Evolutionary conservation across 371 early-diverging fungal species (phyloP).

Genomic region (Amoeboradix gromovi): DNA sequence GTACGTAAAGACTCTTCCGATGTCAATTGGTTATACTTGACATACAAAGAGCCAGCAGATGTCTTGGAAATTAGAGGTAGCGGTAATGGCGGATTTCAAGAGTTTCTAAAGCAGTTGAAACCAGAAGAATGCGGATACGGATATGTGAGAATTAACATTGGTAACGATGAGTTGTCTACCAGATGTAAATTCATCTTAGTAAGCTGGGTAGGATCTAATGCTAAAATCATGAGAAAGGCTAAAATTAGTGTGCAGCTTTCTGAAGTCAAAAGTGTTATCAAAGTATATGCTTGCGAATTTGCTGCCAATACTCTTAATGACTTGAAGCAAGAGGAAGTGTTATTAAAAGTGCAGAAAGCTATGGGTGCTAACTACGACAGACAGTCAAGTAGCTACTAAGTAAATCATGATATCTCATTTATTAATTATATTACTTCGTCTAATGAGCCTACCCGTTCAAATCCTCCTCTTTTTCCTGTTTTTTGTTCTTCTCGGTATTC

Average conservation of each 20-base stretch:
- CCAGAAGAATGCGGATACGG: conserved; percentile 44
- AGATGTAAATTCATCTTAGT: conserved; percentile 37
- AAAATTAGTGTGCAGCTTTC: conserved; percentile 47
- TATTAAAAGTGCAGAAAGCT: conserved; percentile 25
- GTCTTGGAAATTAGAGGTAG: background rate
- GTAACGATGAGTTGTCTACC: conserved; percentile 11
- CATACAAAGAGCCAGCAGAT: background rate
- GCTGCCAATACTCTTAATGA: conserved; percentile 23
- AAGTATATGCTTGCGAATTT: conserved; percentile 38
- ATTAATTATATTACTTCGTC: no score
- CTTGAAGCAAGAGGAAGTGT: conserved; percentile 19
- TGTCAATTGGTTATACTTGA: background rate
- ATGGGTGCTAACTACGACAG: conserved; percentile 39
- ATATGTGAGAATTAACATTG: conserved; percentile 19
- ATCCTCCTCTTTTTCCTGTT: no score
- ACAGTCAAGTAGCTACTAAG: background rate
- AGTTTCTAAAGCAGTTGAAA: conserved; percentile 27
- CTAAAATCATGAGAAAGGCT: conserved; percentile 57
- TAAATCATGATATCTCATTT: no score
- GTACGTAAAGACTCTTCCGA: background rate
- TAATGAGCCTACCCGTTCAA: no score
- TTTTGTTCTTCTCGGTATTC: no score
- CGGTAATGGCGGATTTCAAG: conserved; percentile 34
- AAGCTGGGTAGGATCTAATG: conserved; percentile 44
- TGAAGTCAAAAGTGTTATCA: conserved; percentile 38